A percentile compares a stretch with the other conserved stretches of the same genome.
These are phyloP conservation scores for Boletus subparvulus DNA, from an alignment of 768 basidiomycete genomes.

Conservation along the genomic window DNA sequence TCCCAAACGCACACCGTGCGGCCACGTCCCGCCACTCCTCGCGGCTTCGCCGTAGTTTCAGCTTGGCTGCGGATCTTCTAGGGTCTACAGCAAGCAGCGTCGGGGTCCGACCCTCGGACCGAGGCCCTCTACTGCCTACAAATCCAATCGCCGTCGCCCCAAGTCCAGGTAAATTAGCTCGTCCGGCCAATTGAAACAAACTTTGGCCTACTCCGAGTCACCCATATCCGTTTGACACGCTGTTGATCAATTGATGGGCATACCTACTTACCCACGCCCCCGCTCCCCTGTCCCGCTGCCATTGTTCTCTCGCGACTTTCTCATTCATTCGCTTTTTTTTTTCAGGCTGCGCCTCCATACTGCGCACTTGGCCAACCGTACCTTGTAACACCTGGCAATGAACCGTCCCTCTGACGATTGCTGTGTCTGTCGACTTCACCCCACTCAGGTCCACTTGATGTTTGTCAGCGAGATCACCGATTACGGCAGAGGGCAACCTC, in stretches of 20 bases:
- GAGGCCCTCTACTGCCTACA: background rate
- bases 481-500: conserved; percentile 15
- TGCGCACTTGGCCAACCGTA: conserved; percentile 1
- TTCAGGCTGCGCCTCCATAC: conserved; percentile 2
- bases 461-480: background rate
- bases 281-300: background rate
- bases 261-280: background rate
- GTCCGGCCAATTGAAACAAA: background rate
- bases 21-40: background rate
- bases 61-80: background rate
- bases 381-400: background rate
- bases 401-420: conserved; percentile 3
- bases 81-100: conserved; percentile 11
- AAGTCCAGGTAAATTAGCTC: background rate
- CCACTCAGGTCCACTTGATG: background rate
- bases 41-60: background rate
- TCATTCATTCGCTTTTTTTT: too few relatives aligned
- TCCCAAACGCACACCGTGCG: background rate
- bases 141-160: background rate
- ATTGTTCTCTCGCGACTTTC: background rate
- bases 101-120: background rate
- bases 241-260: background rate
- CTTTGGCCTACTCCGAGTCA: background rate
- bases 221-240: background rate
- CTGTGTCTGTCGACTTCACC: conserved; percentile 8